phyloP scores from a whole-genome alignment of 805 yeast genomes.

The Kluyveromyces siamensis region DNA sequence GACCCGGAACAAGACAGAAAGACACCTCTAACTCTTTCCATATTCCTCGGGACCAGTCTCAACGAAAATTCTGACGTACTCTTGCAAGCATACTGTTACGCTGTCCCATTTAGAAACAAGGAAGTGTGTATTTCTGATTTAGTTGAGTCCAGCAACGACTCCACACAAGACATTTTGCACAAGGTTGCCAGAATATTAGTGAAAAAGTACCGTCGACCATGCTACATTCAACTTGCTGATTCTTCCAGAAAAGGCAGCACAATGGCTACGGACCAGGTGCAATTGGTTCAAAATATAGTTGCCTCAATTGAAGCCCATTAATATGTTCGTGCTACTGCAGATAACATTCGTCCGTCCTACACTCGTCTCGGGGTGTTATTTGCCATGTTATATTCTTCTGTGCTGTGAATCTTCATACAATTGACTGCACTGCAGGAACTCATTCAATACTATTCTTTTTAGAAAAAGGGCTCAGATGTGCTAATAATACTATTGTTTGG shows the following conservation, averaged over 20 bases:
- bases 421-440: too few relatives aligned
- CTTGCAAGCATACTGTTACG: conserved; percentile 1
- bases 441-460: too few relatives aligned
- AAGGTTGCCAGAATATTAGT: conserved; percentile 1
- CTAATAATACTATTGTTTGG: too few relatives aligned
- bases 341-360: too few relatives aligned
- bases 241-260: not conserved
- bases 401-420: too few relatives aligned
- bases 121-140: conserved; percentile 2
- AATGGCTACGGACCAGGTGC: not conserved
- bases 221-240: conserved; percentile 1
- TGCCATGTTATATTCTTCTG: too few relatives aligned
- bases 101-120: not conserved
- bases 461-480: too few relatives aligned
- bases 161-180: not conserved
- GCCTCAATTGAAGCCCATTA: not conserved
- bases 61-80: not conserved
- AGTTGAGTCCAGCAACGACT: not conserved
- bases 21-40: not conserved
- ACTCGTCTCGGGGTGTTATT: too few relatives aligned
- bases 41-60: not conserved
- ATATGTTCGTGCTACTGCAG: too few relatives aligned
- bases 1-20: not conserved
- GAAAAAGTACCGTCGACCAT: conserved; percentile 1
- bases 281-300: not conserved